These are phyloP conservation scores for Hysterium pulicare DNA, from an alignment of 2,329 filamentous ascomycete species.

Conservation along the genomic window DNA sequence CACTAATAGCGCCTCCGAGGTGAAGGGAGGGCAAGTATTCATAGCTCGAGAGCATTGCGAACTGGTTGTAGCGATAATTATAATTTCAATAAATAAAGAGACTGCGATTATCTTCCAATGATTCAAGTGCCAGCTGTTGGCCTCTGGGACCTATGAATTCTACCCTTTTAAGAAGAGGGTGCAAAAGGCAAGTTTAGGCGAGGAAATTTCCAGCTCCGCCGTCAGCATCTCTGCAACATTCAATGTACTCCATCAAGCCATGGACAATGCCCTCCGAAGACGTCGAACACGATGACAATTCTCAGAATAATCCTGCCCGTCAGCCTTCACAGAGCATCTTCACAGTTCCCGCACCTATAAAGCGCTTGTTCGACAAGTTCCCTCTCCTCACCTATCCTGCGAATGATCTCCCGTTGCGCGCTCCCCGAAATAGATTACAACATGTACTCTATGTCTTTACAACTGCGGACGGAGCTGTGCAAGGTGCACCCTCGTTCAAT, in stretches of 20 bases:
- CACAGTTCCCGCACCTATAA: slow-evolving; percentile 69
- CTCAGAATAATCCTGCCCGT: slow-evolving; percentile 4
- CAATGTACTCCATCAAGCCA: slow-evolving; percentile 4
- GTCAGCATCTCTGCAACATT: background rate
- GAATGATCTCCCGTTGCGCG: slow-evolving; percentile 69
- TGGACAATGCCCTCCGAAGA: slow-evolving; percentile 22
- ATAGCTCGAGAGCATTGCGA: no score
- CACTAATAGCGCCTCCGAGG: no score
- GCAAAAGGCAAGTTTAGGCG: slow-evolving; percentile 1
- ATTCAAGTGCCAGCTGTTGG: no score
- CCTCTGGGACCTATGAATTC: no score
- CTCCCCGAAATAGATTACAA: slow-evolving; percentile 45
- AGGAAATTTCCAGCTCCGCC: background rate
- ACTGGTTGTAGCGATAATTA: no score
- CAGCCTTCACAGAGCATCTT: slow-evolving; percentile 26
- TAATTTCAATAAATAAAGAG: no score
- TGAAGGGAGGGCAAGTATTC: no score
- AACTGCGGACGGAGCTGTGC: slow-evolving; percentile 57
- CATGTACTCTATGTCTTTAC: slow-evolving; percentile 76
- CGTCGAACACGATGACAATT: slow-evolving; percentile 7
- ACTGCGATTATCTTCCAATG: no score
- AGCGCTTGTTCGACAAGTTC: slow-evolving; percentile 78
- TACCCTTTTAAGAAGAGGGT: no score
- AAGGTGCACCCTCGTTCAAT: slow-evolving; percentile 75
- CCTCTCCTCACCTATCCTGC: slow-evolving; percentile 72